Conservation (phyloP, 192 early-diverging fungal genomes). For the Rhizophagus sp. region DNA sequence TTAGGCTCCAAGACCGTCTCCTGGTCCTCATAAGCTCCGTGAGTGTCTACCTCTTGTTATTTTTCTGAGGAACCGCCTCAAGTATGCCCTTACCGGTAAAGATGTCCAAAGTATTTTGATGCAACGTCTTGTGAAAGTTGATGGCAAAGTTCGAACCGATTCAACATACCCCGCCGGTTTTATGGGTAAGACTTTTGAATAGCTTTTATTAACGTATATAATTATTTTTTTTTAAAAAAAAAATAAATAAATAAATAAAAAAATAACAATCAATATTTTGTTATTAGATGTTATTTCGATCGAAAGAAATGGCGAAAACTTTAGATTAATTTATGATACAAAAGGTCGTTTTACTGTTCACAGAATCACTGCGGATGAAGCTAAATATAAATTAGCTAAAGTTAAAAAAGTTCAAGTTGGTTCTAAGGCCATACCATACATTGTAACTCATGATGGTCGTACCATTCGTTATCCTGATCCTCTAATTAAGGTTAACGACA, state of each 20-base stretch:
- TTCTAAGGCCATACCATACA: conserved; percentile 92
- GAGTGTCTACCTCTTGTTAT: conserved; percentile 98
- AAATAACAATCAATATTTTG: not conserved
- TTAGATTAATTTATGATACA: conserved; percentile 99
- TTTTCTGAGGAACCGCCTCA: conserved; percentile 99
- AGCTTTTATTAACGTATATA: not conserved
- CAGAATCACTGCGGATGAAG: conserved; percentile 97
- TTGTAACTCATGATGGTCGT: conserved; percentile 99
- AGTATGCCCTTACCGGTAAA: conserved; percentile 98
- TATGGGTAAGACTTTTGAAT: conserved; percentile 70
- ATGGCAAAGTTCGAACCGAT: conserved; percentile 98
- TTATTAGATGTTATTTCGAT: conserved; percentile 81
- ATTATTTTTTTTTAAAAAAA: not conserved
- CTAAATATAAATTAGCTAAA: conserved; percentile 99
- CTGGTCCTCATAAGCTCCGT: conserved; percentile 99
- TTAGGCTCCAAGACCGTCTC: conserved; percentile 87
- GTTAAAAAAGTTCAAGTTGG: conserved; percentile 95
- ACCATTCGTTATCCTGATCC: conserved; percentile 99
- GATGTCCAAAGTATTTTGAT: conserved; percentile 95
- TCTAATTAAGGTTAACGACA: conserved; percentile 98
- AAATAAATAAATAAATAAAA: not conserved
- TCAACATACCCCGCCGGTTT: conserved; percentile 95
- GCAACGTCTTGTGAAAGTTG: conserved; percentile 99
- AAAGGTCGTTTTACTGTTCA: conserved; percentile 99
- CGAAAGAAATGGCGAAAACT: conserved; percentile 98